A percentile compares a stretch with the other conserved stretches of the same genome.
phyloP scores from a whole-genome alignment of 2,329 filamentous ascomycete genomes.

The Clonostachys chloroleuca region DNA sequence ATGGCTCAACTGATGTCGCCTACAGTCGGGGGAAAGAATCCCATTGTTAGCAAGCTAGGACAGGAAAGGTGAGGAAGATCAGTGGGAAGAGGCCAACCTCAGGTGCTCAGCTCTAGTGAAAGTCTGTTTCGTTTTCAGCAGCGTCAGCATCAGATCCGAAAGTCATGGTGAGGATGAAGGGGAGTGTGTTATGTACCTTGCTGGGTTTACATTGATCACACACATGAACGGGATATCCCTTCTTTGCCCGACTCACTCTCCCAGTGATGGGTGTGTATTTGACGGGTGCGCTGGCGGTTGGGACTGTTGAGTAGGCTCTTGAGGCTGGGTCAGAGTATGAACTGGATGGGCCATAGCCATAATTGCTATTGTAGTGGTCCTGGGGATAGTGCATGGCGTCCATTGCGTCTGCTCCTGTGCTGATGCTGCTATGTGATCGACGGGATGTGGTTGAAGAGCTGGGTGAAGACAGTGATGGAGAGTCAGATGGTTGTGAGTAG shows the following conservation, averaged over 20 bases:
- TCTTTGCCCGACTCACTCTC: constrained; percentile 53
- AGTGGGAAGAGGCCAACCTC: constrained; percentile 32
- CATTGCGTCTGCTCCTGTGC: constrained; percentile 37
- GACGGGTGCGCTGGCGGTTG: too few relatives aligned
- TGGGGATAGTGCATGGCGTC: constrained; percentile 25
- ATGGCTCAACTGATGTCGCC: constrained; percentile 59
- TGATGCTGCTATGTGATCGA: constrained; percentile 39
- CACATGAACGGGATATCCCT: constrained; percentile 52
- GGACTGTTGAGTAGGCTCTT: too few relatives aligned
- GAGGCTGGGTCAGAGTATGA: too few relatives aligned
- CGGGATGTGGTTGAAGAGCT: constrained; percentile 15
- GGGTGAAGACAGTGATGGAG: constrained; percentile 5
- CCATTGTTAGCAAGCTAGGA: not conserved
- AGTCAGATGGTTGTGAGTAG: constrained; percentile 17
- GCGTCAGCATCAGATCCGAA: constrained; percentile 1
- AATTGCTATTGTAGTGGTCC: constrained; percentile 9
- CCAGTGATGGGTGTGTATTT: constrained; percentile 46
- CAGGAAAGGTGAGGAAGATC: too few relatives aligned
- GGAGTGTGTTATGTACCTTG: constrained; percentile 36
- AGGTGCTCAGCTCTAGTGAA: constrained; percentile 61
- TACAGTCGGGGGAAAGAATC: constrained; percentile 12
- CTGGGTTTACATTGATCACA: constrained; percentile 46
- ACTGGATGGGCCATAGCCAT: too few relatives aligned
- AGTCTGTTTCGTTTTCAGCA: constrained; percentile 32
- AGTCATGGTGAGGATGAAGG: not conserved